A percentile compares a stretch with the other conserved stretches of the same genome.
phyloP scores from a whole-genome alignment of 2,329 filamentous ascomycete species.

The Beauveria caledonica region DNA sequence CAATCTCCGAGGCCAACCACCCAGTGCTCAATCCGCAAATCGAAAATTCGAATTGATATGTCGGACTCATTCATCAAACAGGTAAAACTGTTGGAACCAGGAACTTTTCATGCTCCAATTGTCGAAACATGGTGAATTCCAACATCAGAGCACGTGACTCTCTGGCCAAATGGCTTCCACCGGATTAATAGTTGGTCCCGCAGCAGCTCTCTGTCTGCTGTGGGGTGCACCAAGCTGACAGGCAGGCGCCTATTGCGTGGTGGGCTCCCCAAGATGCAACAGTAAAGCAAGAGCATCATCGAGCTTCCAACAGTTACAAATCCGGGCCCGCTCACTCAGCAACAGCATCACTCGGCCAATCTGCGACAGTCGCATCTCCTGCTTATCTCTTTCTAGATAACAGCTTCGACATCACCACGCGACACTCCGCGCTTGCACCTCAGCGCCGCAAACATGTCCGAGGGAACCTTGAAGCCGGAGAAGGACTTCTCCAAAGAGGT shows the following conservation, averaged over 20 bases:
- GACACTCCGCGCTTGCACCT: slow-evolving; percentile 1
- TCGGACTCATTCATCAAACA: too few species aligned
- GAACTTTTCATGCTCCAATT: not conserved
- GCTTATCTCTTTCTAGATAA: not conserved
- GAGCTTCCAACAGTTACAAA: slow-evolving; percentile 6
- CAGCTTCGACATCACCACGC: not conserved
- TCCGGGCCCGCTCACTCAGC: not conserved
- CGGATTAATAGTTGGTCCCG: slow-evolving; percentile 11
- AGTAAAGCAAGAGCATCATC: slow-evolving; percentile 3
- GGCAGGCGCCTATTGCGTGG: slow-evolving; percentile 11
- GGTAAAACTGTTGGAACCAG: too few species aligned
- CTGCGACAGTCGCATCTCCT: not conserved
- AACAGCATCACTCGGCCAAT: not conserved
- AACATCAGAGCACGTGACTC: not conserved
- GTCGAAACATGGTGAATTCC: not conserved
- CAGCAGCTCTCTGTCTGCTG: not conserved
- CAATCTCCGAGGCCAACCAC: too few species aligned
- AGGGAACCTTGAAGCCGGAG: slow-evolving; percentile 81
- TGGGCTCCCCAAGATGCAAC: slow-evolving; percentile 6
- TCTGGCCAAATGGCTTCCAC: not conserved
- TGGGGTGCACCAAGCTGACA: slow-evolving; percentile 3
- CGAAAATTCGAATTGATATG: too few species aligned
- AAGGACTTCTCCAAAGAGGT: slow-evolving; percentile 98
- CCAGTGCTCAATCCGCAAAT: too few species aligned
- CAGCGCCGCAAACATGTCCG: slow-evolving; percentile 55